Evolutionary conservation across 768 basidiomycete genomes (phyloP), one percentile per base, ranked within the genome.

Genomic region (Pilatotrama ljubarskyi): DNA sequence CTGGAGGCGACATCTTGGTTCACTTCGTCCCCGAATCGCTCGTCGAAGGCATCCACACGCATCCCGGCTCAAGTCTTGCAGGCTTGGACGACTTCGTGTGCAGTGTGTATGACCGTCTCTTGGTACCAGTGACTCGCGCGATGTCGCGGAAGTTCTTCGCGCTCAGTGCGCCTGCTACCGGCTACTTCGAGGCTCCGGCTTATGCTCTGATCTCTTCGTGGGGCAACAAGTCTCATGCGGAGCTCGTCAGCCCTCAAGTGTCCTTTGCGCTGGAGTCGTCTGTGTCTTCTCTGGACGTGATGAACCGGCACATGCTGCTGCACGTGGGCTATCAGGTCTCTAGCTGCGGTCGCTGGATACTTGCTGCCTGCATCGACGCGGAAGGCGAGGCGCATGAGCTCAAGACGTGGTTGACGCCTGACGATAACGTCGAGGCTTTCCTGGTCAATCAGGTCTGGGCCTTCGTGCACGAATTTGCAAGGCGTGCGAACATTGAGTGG

Each of bases 271-370:
- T 73, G 36, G 73, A 78, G 32, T 77, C 77, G 55, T 78, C 77
- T 18, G 67, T 72, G 1, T 72, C 71, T 7, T 71, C 80, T 1
- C 65, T 81, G 41, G 85, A 85, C 57, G 80, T 86, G 15, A 53
- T 81, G 47, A 83, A 86, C 51, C 74, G 81, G 26, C 78, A 85
- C 62, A 85, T 82, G 1, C 73, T 93, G 53, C 74, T 95, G 43
- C 93, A 95, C 69, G 79, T 93, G 38, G 93, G 84, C 2, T 95
- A 95, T 70, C 78, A 74, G 40, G 61, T 88, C 1, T 86, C 87
- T 11, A 65, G 70, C 5, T 89, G 87, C 58, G 82, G 86, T 10
- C 88, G 87, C 69, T 94, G 92, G 93, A 77, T 93, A 6, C 69
- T 91, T 17, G 84, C 84, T n/a, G 78, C 84, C 29, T 88, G 86